Base-by-base conservation (phyloP, 495 filamentous ascomycete species). In the Stereocaulon alpinum region DNA sequence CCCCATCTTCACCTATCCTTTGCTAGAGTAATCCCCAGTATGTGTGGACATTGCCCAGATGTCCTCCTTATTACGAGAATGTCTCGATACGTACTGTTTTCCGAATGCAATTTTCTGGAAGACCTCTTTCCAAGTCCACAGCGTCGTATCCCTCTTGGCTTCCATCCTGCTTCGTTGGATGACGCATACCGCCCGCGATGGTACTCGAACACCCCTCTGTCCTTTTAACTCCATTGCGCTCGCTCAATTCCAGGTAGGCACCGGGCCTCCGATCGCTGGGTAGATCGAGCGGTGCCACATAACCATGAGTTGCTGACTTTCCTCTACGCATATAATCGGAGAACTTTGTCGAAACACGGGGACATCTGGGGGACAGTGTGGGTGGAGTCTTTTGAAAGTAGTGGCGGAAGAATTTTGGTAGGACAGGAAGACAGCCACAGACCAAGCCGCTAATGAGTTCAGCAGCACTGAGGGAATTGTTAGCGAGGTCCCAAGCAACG, bases 391-490 rank as follows among this genome's bases (percentile, higher is more conserved):
- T 40, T n/a, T 32, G 54, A 30, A n/a, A 41, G 40, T 42, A 56
- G 18, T 56, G 54, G 18, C 18, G 17, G 18, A 56, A 56, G 20
- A 56, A 56, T 32, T 24, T 32, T 11, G 54, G 54, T 17, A 56
- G 29, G n/a, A 32, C 18, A 15, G 54, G 54, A 12, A 56, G 22
- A 44, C 54, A 56, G 54, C 54, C 54, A 40, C 54, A 56, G 10
- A 29, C 42, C 7, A 56, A 20, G 44, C 40, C 55, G 17, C 40
- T n/a, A 2, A 32, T 2, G 3, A 56, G n/a, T 37, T 56, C 55
- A 37, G 9, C 7, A 47, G 29, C 44, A 29, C 49, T 51, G 49
- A 29, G 32, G 10, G 5, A n/a, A 51, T 3, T n/a, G 3, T 32
- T 11, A 51, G 30, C 29, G 3, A 51, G n/a, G 17, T 2, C 29